phyloP scores from a whole-genome alignment of 2,329 filamentous ascomycete genomes.

The Diaporthe eres region DNA sequence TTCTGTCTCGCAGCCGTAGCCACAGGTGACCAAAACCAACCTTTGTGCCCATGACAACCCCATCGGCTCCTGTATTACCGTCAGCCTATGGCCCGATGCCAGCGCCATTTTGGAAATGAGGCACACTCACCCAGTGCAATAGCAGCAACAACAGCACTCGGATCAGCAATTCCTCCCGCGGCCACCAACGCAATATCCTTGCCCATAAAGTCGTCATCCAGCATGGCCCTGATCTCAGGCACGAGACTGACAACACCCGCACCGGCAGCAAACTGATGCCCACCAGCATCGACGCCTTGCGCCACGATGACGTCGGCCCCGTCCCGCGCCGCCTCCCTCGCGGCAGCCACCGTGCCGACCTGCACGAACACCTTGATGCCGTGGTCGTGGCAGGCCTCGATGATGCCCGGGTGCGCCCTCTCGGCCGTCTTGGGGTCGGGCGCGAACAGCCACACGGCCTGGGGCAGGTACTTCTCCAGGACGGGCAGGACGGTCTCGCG shows the following conservation, averaged over 20 bases:
- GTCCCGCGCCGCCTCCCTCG: slow-evolving; percentile 61
- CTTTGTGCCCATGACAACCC: slow-evolving; percentile 60
- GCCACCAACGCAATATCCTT: slow-evolving; percentile 62
- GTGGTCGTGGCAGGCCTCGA: slow-evolving; percentile 52
- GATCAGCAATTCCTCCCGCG: slow-evolving; percentile 72
- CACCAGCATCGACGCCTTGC: slow-evolving; percentile 75
- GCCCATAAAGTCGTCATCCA: slow-evolving; percentile 55
- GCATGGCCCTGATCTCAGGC: slow-evolving; percentile 67
- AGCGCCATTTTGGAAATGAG: not conserved
- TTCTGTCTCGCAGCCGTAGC: not conserved
- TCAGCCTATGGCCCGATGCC: not conserved
- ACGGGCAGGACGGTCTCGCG: slow-evolving; percentile 62
- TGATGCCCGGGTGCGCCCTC: slow-evolving; percentile 50
- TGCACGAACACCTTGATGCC: slow-evolving; percentile 71
- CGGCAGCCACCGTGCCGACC: slow-evolving; percentile 71
- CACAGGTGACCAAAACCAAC: slow-evolving; percentile 39
- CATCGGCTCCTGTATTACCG: slow-evolving; percentile 55
- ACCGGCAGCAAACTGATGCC: slow-evolving; percentile 70
- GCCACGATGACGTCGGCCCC: slow-evolving; percentile 72
- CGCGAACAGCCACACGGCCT: slow-evolving; percentile 78
- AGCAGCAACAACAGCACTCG: slow-evolving; percentile 68
- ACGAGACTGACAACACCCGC: slow-evolving; percentile 69
- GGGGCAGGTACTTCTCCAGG: slow-evolving; percentile 66
- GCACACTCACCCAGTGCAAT: slow-evolving; percentile 64
- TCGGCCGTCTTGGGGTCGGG: slow-evolving; percentile 58